Base-by-base conservation (phyloP, 1,284 basidiomycete genomes). In the Paramarasmius palmivorus region DNA sequence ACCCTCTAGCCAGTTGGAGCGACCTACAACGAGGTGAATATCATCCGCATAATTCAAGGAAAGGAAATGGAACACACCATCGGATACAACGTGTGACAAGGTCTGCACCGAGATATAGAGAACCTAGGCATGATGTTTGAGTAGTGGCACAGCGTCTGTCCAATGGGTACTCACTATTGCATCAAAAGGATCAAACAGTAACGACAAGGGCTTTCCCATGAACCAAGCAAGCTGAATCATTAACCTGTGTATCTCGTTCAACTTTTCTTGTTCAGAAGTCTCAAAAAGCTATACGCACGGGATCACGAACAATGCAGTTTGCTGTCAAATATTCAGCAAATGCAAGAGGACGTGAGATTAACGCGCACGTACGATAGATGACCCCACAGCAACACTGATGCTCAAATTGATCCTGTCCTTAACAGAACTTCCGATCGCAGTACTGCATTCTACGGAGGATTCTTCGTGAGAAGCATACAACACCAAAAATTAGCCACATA, bases 251-350 rank as follows among this genome's bases (percentile, higher is more conserved):
- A n/a, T n/a, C n/a, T n/a, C n/a, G n/a, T n/a, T n/a, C n/a, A n/a
- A n/a, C n/a, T n/a, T 47, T 26, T 38, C 20, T 23, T 12, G 23
- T 40, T n/a, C 20, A 23, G 48, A 20, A 22, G 29, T 49, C 35
- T 29, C 35, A 34, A 26, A 52, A 23, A 53, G 54, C 4, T 47
- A 22, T 38, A 54, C 78, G 58, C 54, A 82, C 68, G 91, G 91
- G 61, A 93, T 83, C 55, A 93, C 85, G 65, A 94, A 88, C 40
- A 95, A 77, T 0, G 92, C 88, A 54, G 93, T 92, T 86, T 97
- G 94, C 88, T 90, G 50, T 44, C 39, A 36, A 49, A 45, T 17
- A 6, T 2, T 37, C 57, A 42, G 54, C 50, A 38, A 23, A 46
- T 46, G 26, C 5, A 32, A 14, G 44, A 45, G 40, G 6, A 26